Base-by-base conservation (phyloP, 257 asterid genomes). In the Solanum pinnatisectum region DNA sequence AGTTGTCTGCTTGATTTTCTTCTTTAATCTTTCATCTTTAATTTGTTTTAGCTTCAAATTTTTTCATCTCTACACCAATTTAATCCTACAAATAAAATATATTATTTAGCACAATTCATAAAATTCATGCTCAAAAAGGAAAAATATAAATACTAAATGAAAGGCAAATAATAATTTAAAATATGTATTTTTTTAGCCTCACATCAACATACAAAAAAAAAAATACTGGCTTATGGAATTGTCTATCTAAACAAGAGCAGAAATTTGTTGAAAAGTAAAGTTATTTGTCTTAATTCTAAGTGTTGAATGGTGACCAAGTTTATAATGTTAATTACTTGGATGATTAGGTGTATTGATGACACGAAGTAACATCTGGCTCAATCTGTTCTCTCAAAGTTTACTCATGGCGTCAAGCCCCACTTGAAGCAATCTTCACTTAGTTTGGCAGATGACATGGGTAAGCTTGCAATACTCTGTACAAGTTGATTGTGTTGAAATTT, bases 371-470 rank as follows among this genome's bases (percentile, higher is more conserved):
- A 96, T 89, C 92, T 96, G 52, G 93, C 93, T 67, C 94, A 94
- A 87, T 93, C 96, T 82, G 94, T 94, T 13, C 96, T 96, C 84
- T 92, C 95, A 20, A 94, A 95, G 89, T 92, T 95, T 91, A 98
- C 98, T 22, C 91, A 91, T 40, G 96, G 95, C 89, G 92, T 95
- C 90, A 95, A 91, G 88, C 95, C 98, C 35, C 94, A 93, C 87
- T 84, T 96, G 87, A 92, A 94, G 90, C 99, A 97, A 93, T 97
- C 98, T 84, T 91, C 94, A 35, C 95, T 91, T 60, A 95, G 98
- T 88, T 98, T 95, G 91, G 93, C 92, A 13, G 98, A 94, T 37
- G 98, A 97, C 91, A 97, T 96, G 98, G 98, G 99, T 97, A 92
- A 93, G 92, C 35, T 20, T 83, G 60, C 42, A 87, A 73, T 60